Conservation (phyloP, 2,329 filamentous ascomycete genomes). For the Penicillium sp. region DNA sequence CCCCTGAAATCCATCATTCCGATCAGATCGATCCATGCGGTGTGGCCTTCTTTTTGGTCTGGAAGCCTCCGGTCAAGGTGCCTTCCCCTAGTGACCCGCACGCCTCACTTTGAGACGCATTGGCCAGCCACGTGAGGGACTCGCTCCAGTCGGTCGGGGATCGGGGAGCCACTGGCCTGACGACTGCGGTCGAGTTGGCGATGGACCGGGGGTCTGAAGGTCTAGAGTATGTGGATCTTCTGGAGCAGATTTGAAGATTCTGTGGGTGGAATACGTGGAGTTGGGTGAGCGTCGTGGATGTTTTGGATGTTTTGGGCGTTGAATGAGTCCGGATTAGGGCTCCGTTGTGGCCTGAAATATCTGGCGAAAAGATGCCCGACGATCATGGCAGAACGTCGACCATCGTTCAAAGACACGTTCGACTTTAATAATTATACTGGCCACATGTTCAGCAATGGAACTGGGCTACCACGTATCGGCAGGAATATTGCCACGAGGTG, state of each 20-base stretch:
- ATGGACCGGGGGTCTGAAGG: constrained; percentile 3
- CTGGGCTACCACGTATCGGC: background rate
- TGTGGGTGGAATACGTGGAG: background rate
- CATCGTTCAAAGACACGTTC: background rate
- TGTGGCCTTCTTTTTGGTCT: background rate
- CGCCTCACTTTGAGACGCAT: constrained; percentile 28
- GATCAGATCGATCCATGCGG: background rate
- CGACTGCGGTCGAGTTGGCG: constrained; percentile 13
- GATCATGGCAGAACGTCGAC: background rate
- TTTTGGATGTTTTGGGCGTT: background rate
- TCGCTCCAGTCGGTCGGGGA: constrained; percentile 17
- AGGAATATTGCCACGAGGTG: background rate
- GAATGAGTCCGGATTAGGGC: background rate
- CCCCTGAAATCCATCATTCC: background rate
- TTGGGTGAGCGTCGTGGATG: background rate
- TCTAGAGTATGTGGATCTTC: background rate
- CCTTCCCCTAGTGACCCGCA: constrained; percentile 6
- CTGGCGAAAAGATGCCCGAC: background rate
- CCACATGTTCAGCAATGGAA: background rate
- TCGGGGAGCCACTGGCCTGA: constrained; percentile 8
- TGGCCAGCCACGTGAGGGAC: constrained; percentile 26
- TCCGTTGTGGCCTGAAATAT: background rate
- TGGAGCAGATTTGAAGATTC: background rate
- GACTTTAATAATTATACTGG: background rate
- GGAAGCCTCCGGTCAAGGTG: background rate